Base-by-base conservation (phyloP, 2,329 filamentous ascomycete species). In the Cucurbitaria berberidis region DNA sequence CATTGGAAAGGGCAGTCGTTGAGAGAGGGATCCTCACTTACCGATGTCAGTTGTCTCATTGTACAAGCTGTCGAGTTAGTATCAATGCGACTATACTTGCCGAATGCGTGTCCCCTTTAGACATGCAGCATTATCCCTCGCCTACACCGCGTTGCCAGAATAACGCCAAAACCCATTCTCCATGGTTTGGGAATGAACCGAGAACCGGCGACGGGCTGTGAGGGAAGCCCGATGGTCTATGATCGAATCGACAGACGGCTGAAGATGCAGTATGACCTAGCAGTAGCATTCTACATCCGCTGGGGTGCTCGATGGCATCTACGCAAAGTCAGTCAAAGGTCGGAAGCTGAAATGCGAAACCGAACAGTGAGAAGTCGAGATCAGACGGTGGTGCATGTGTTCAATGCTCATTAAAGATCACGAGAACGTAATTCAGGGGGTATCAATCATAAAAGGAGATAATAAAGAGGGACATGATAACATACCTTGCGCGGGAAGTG, bases 381-480 rank as follows among this genome's bases (percentile, higher is more conserved):
- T 77, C 74, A 85, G 82, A 84, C 82, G 82, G 82, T 85, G 78
- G 77, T 84, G 82, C 82, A 85, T 85, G 82, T 82, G 78, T 81
- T 81, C 79, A 62, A 73, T 76, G 80, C 81, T 81, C 81, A 82
- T 83, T 78, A 72, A 70, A 65, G 72, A 76, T 84, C 80, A 77
- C 82, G 78, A 74, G 77, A 82, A 82, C 79, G 73, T 54, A 70
- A 73, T 78, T 81, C 80, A 80, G 77, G 76, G 77, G 74, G 69
- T 69, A 80, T 80, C 81, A 80, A 73, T 82, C 80, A 81, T 81
- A 62, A 60, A 67, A 69, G 67, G 24, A 29, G 29, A 32, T 45
- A 24, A 21, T 16, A 40, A 29, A 27, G 46, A 43, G 30, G 26
- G n/a, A 19, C 29, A 11, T 42, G 49, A 22, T 16, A 29, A 64